Evolutionary conservation across 805 yeast genomes (phyloP).

Genomic region (Candida morakotiae): DNA sequence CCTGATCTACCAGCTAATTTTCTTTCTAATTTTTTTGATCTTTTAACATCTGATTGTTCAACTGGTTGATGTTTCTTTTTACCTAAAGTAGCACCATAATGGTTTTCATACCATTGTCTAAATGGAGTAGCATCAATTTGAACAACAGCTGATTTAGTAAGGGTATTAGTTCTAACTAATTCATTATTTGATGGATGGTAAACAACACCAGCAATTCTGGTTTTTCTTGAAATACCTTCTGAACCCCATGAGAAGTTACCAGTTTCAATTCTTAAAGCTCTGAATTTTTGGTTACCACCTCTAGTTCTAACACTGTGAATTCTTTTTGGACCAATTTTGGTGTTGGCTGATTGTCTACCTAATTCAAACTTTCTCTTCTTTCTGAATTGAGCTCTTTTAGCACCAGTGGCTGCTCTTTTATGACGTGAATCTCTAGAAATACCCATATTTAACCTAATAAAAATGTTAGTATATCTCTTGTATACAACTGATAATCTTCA

Average conservation of each 20-base stretch:
- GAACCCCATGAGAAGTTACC: constrained; percentile 99
- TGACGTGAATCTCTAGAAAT: constrained; percentile 99
- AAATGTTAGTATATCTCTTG: constrained; percentile 12
- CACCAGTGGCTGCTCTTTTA: constrained; percentile 99
- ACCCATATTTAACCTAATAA: constrained; percentile 71
- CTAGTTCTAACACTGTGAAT: constrained; percentile 99
- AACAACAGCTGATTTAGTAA: constrained; percentile 97
- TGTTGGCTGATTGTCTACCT: constrained; percentile 99
- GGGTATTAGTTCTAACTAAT: constrained; percentile 99
- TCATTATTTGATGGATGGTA: constrained; percentile 99
- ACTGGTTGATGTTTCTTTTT: constrained; percentile 47
- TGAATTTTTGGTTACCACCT: constrained; percentile 99
- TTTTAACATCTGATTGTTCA: constrained; percentile 57
- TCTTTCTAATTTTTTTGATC: constrained; percentile 79
- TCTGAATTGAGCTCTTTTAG: constrained; percentile 99
- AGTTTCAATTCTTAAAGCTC: constrained; percentile 98
- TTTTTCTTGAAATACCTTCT: constrained; percentile 97
- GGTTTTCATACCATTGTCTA: constrained; percentile 98
- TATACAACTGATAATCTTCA: too few relatives aligned
- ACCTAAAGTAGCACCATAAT: constrained; percentile 93
- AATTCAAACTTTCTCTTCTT: constrained; percentile 99
- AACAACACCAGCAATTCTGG: constrained; percentile 96
- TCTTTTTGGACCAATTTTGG: constrained; percentile 98
- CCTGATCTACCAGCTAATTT: constrained; percentile 92
- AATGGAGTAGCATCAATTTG: constrained; percentile 99